Evolutionary conservation across 495 filamentous ascomycete genomes (phyloP).

Genomic region (Aspergillus olivimuriae): DNA sequence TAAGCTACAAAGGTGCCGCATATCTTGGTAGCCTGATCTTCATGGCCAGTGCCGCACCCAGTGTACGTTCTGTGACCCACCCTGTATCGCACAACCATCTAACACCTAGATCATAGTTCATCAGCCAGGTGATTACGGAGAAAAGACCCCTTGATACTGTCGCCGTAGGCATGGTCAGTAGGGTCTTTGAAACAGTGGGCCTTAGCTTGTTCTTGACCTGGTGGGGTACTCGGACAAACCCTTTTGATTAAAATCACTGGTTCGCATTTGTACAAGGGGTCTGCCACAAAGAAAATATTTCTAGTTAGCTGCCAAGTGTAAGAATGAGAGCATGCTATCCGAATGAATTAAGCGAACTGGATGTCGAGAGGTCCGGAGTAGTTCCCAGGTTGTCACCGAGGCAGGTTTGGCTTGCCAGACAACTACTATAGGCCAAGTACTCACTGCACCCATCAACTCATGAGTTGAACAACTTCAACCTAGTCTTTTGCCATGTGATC

Average conservation of each 20-base stretch:
- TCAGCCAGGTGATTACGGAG: constrained; percentile 82
- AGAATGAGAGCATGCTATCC: no score
- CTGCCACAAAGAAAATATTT: no score
- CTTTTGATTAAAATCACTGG: constrained; percentile 66
- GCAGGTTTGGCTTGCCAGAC: no score
- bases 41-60: constrained; percentile 80
- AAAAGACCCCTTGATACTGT: constrained; percentile 86
- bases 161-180: constrained; percentile 73
- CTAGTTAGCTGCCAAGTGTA: no score
- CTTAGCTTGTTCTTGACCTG: constrained; percentile 87
- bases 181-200: constrained; percentile 88
- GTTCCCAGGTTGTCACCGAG: no score
- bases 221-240: constrained; percentile 93
- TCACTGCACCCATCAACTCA: no score
- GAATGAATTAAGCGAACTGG: no score
- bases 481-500: no score
- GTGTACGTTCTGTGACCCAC: constrained; percentile 50
- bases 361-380: no score
- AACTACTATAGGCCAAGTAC: no score
- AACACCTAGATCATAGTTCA: constrained; percentile 49
- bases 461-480: no score
- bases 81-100: neutral
- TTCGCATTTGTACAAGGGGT: no score
- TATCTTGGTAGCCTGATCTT: constrained; percentile 91
- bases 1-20: constrained; percentile 93